Base-by-base conservation (phyloP, 2,329 filamentous ascomycete genomes). In the Aphanocladium album region DNA sequence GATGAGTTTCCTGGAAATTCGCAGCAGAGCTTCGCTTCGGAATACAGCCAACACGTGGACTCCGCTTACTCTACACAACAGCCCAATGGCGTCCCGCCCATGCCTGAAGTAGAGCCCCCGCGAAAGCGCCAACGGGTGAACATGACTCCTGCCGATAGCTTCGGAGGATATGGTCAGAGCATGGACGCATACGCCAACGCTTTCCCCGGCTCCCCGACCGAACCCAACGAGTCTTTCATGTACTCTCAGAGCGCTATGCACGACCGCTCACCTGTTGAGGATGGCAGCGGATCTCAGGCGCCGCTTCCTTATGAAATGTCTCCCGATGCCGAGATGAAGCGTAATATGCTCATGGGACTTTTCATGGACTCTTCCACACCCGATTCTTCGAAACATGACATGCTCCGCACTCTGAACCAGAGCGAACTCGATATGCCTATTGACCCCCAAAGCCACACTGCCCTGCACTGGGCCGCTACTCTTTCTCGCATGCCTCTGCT, bases 381-480 rank as follows among this genome's bases (percentile, higher is more conserved):
- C 8, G 90, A 96, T 65, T 88, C 80, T 64, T 83, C 86, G 1
- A 87, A 88, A 60, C 89, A 93, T 68, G 89, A 92, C 12, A 89
- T 90, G 43, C 84, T 99, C 43, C 81, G 87, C 52, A 87, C 86
- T 11, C 81, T 97, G 60, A 89, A 86, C 1, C 86, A 90, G 0
- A 79, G 88, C 43, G 93, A 99, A 66, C 83, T 98, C 23, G 95
- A 99, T 69, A 89, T 95, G 72, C 93, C 95, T 1, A 91, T 99
- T 61, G 95, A 99, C 70, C 83, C 88, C 27, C 91, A 91, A 62
- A 88, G 88, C 39, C 91, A 98, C 70, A 98, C 92, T 19, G 93
- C 93, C 2, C 79, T 99, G 45, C 93, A 98, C 70, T 99, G 95
- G 95, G 95, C 95, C 2, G 92, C 95, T 5, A 97, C 95, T 5